phyloP scores from a whole-genome alignment of 2,329 filamentous ascomycete genomes.

The Xylariaceae sp. region DNA sequence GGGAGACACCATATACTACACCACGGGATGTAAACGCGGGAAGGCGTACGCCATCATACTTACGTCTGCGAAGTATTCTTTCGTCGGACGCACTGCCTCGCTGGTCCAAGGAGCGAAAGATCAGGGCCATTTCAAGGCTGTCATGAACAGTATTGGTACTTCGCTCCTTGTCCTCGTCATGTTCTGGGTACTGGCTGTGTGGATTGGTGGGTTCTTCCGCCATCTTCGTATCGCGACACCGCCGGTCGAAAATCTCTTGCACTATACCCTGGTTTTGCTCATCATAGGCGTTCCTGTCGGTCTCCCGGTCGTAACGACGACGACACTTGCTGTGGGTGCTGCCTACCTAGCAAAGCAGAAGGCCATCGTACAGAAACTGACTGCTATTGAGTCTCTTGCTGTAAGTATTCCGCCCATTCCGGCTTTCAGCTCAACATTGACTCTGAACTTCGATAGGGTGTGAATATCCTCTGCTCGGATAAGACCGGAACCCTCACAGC shows the following conservation, averaged over 20 bases:
- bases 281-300: constrained; percentile 76
- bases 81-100: constrained; percentile 70
- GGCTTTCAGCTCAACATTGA: constrained; percentile 1
- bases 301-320: constrained; percentile 74
- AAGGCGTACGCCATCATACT: constrained; percentile 67
- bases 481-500: constrained; percentile 75
- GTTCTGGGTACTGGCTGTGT: constrained; percentile 68
- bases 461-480: constrained; percentile 75
- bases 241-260: constrained; percentile 56
- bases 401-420: constrained; percentile 21
- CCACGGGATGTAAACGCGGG: constrained; percentile 75
- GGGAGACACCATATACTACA: constrained; percentile 71
- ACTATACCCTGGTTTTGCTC: constrained; percentile 64
- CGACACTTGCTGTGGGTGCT: constrained; percentile 70
- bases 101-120: constrained; percentile 71
- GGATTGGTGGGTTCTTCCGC: constrained; percentile 77
- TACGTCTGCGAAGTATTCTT: constrained; percentile 64
- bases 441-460: constrained; percentile 41
- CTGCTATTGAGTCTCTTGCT: constrained; percentile 70
- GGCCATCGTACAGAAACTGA: constrained; percentile 75
- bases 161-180: constrained; percentile 69
- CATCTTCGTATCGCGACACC: constrained; percentile 58
- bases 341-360: constrained; percentile 73
- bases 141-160: constrained; percentile 78
- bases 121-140: constrained; percentile 74